Base-by-base conservation (phyloP, 2,329 filamentous ascomycete genomes). In the Escovopsis sp. region DNA sequence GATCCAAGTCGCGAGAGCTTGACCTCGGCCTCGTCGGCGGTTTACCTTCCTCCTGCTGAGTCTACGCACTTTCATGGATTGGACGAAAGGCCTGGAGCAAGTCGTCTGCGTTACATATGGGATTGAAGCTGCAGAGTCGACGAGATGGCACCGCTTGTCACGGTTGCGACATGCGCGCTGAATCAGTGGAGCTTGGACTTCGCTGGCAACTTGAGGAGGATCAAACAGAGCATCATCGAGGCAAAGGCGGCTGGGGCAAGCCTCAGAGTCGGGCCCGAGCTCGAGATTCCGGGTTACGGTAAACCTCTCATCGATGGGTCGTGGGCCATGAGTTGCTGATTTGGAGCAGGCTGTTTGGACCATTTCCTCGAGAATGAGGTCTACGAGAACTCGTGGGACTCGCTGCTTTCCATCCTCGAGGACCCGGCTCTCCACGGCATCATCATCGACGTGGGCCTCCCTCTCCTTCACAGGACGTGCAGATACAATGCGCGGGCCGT, bases 381-480 rank as follows among this genome's bases (percentile, higher is more conserved):
- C 13, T 56, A 53, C 31, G 42, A 49, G 1, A 49, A 58, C 33
- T 46, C 43, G 16, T 47, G 45, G 45, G 56, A 59, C 23, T 48
- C 52, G 34, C 46, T 58, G 2, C 43, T 39, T 18, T 43, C 43
- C 3, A 57, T 59, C 38, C 45, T 58, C 19, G 46, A 45, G 11
- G 52, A 58, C 30, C 41, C 45, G 7, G 43, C 44, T 13, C 50
- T 49, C 28, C 53, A 57, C 44, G 77, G 41, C 1, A 52, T 52
- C 23, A 43, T 58, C 11, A 44, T 58, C 14, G 55, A 57, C 30
- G 39, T 58, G 11, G 55, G 55, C 15, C 39, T 55, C 15, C 51
- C 50, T 12, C 75, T 49, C 40, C 63, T 74, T 34, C 56, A 60
- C 37, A 45, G 57, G 11, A 43, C 36, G 33, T 37, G 33, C 27